Conservation (phyloP, 148 eudicot genomes). For the Oxyria digyna region DNA sequence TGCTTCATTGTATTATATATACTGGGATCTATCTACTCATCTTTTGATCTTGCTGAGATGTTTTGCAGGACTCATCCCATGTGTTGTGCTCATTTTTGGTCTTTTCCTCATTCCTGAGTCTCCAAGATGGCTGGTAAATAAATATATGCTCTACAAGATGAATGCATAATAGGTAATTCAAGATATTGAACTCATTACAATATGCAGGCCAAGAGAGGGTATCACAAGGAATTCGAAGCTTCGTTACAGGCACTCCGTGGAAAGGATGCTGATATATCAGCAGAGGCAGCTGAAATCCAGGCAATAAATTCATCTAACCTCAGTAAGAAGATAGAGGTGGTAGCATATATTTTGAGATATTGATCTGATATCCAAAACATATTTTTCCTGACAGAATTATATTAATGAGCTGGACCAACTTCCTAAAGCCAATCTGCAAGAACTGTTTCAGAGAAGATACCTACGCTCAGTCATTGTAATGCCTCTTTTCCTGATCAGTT, state of each 20-base stretch:
- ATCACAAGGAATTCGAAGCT: constrained; percentile 49
- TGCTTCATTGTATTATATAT: background rate
- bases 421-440: constrained; percentile 55
- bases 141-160: background rate
- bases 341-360: background rate
- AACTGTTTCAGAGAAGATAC: constrained; percentile 74
- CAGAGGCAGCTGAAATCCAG: constrained; percentile 78
- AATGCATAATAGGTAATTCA: background rate
- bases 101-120: constrained; percentile 81
- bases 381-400: constrained; percentile 34
- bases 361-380: background rate
- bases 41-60: background rate
- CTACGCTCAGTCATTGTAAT: constrained; percentile 54
- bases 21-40: background rate
- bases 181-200: background rate
- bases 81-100: constrained; percentile 59
- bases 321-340: background rate
- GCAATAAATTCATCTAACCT: constrained; percentile 14
- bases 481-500: background rate
- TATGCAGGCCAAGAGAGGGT: constrained; percentile 63
- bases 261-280: constrained; percentile 45
- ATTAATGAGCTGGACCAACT: constrained; percentile 51
- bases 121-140: constrained; percentile 96
- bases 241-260: constrained; percentile 68
- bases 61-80: constrained; percentile 77